Evolutionary conservation across 352 stramenopile genomes (phyloP).

Genomic region (Peronospora destructor): DNA sequence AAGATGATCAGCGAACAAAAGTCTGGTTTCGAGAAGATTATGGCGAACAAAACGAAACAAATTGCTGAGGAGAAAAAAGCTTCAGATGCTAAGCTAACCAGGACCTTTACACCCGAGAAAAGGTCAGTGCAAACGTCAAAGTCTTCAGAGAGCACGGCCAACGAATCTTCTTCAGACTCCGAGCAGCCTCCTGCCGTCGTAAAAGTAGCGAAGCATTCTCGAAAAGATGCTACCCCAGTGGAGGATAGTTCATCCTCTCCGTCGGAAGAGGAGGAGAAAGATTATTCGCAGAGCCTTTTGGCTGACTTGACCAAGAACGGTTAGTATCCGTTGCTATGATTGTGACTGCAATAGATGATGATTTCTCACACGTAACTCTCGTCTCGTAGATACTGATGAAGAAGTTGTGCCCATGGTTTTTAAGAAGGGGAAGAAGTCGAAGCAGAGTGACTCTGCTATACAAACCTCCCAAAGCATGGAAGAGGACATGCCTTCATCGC

Average conservation of each 20-base stretch:
- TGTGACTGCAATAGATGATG: constrained; percentile 15
- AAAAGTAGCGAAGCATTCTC: constrained; percentile 17
- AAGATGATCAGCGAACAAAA: constrained; percentile 9
- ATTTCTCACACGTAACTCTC: constrained; percentile 15
- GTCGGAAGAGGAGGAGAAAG: constrained; percentile 53
- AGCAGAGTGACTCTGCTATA: constrained; percentile 21
- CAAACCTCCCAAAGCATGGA: constrained; percentile 41
- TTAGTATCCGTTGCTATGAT: constrained; percentile 32
- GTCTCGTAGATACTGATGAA: constrained; percentile 27
- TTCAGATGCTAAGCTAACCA: constrained; percentile 8
- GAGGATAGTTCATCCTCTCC: constrained; percentile 32
- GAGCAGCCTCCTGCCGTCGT: constrained; percentile 8
- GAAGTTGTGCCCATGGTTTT: constrained; percentile 16
- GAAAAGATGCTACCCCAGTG: constrained; percentile 13
- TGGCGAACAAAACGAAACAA: constrained; percentile 30
- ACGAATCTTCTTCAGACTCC: constrained; percentile 31
- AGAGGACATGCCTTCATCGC: constrained; percentile 40
- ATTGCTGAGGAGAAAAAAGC: constrained; percentile 27
- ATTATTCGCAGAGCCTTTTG: constrained; percentile 73
- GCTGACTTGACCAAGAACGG: constrained; percentile 61
- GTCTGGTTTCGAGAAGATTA: constrained; percentile 39
- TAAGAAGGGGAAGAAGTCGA: constrained; percentile 27
- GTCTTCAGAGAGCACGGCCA: constrained; percentile 18
- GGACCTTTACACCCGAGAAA: constrained; percentile 17
- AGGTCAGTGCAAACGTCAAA: constrained; percentile 25